Percentiles rank a stretch among this genome's conserved stretches.
Evolutionary conservation across 2,329 filamentous ascomycete genomes (phyloP).

Genomic region (Pseudogymnoascus sp.): DNA sequence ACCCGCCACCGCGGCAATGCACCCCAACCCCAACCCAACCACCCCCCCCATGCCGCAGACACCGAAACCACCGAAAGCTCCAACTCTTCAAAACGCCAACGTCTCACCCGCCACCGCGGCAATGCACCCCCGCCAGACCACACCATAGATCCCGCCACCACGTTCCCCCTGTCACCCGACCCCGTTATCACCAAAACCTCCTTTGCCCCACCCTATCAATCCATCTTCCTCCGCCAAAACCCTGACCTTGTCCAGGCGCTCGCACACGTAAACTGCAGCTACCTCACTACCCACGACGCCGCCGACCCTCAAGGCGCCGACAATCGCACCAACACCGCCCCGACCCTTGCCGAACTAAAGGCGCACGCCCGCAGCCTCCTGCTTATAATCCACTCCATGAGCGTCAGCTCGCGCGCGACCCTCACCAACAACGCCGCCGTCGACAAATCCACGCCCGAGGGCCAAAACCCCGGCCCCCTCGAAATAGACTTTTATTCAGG

Average conservation of each 20-base stretch:
- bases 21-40: too few species aligned
- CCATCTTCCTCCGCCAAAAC: constrained; percentile 13
- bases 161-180: background rate
- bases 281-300: constrained; percentile 44
- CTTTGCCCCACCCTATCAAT: constrained; percentile 19
- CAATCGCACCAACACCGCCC: constrained; percentile 32
- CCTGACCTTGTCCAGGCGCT: constrained; percentile 20
- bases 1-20: too few species aligned
- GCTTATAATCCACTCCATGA: constrained; percentile 43
- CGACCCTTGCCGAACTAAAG: constrained; percentile 51
- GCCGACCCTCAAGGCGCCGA: constrained; percentile 47
- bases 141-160: background rate
- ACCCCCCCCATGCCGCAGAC: too few species aligned
- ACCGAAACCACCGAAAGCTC: background rate
- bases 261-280: constrained; percentile 48
- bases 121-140: background rate
- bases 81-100: background rate
- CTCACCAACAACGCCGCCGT: constrained; percentile 19
- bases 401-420: constrained; percentile 30
- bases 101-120: background rate
- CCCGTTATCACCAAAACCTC: background rate
- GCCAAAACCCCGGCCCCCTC: constrained; percentile 10
- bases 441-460: background rate
- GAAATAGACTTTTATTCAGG: constrained; percentile 31
- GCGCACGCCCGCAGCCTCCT: constrained; percentile 52